phyloP scores from a whole-genome alignment of 164 flowering plant genomes.

The Magnolia kwangsiensis region DNA sequence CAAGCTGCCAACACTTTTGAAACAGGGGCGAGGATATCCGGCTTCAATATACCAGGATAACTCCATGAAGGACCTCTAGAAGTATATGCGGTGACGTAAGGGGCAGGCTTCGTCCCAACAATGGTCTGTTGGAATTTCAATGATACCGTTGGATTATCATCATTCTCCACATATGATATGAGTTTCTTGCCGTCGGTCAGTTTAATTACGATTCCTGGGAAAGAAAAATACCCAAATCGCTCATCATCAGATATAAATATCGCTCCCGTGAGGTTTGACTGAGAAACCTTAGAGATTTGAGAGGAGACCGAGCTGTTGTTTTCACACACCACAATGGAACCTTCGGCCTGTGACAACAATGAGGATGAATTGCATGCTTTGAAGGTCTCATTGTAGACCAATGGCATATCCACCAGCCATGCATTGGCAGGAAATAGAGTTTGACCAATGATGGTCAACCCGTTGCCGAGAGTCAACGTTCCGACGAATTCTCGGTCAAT shows the following conservation, averaged over 20 bases:
- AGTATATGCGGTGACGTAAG: no score
- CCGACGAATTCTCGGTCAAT: no score
- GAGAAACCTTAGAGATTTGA: slow-evolving; percentile 23
- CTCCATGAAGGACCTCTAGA: no score
- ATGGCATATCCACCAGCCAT: not conserved
- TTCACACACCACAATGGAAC: slow-evolving; percentile 18
- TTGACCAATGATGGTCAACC: not conserved
- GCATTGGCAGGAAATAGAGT: slow-evolving; percentile 21
- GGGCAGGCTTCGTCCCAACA: no score
- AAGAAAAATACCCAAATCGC: not conserved
- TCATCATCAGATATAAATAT: slow-evolving; percentile 41
- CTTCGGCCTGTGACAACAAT: not conserved
- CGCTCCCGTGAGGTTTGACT: slow-evolving; percentile 35
- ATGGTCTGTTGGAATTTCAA: no score
- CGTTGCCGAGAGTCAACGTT: no score
- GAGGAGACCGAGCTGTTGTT: slow-evolving; percentile 23
- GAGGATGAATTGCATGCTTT: slow-evolving; percentile 1
- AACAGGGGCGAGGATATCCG: no score
- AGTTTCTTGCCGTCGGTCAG: not conserved
- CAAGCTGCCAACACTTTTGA: not conserved
- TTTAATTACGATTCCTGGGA: not conserved
- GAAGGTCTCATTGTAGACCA: slow-evolving; percentile 14
- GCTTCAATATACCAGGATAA: no score
- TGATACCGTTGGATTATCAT: not conserved
- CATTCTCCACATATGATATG: not conserved